Evolutionary conservation across 345 rosid genomes (phyloP), one percentile per base, ranked within the genome.

Genomic region (Hibiscus trionum): DNA sequence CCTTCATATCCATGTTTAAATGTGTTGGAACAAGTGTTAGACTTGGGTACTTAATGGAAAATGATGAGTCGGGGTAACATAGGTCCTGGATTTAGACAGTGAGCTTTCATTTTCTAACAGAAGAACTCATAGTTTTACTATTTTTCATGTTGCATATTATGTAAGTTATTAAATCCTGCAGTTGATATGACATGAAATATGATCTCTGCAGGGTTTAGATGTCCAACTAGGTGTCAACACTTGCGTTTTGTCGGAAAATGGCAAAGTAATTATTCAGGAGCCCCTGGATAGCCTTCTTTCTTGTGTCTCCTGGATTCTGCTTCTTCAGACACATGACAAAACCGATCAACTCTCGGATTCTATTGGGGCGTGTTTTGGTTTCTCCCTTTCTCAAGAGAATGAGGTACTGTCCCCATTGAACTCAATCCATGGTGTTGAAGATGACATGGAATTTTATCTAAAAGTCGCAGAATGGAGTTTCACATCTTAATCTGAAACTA

Each of bases 381-480:
- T 92, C 84, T 86, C 97, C 64, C 90, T 92, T 82, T 87, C 97
- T 2, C 97, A 88, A 81, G 96, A 92, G 44, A 84, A 77, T 79
- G 96, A 90, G 92, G 96, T 87, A 87, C 46, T 35, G 21, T 16
- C 69, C 35, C 62, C 60, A 33, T 19, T 69, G 61, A 73, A 73
- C 66, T 33, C 35, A 56, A 70, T 68, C 70, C 35, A 39, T 69
- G 37, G 44, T 19, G 46, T 19, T 67, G 37, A 52, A 66, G 11
- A 44, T 44, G 17, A 46, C n/a, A 39, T 29, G 27, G 3, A 14
- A 7, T 33, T 64, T 71, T 17, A 47, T 33, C 55, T 44, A 11
- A 61, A 42, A 8, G 35, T 24, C 16, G 1, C 52, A 35, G 19
- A 24, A 7, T 33, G 66, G 60, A 26, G 46, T 70, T 53, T 63